Evolutionary conservation across 805 yeast species (phyloP).

Genomic region (Cyberlindnera mycetangii): DNA sequence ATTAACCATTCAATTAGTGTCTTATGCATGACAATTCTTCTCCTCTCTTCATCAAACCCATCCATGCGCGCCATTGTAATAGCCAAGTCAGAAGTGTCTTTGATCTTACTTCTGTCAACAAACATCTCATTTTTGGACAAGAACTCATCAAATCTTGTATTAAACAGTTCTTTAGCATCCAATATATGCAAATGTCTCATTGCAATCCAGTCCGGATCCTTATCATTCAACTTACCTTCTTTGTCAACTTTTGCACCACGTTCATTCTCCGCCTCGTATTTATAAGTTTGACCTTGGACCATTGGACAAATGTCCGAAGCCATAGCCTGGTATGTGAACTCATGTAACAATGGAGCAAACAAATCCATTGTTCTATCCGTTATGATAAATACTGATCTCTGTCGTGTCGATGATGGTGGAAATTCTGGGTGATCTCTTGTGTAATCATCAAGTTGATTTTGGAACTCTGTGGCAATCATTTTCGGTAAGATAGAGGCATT

Average conservation of each 20-base stretch:
- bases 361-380: constrained; percentile 84
- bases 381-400: constrained; percentile 70
- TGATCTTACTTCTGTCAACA: constrained; percentile 63
- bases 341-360: constrained; percentile 82
- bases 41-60: constrained; percentile 66
- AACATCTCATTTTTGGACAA: constrained; percentile 71
- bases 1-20: constrained; percentile 64
- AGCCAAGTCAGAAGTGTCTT: constrained; percentile 66
- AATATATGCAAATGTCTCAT: constrained; percentile 73
- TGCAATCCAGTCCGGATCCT: constrained; percentile 69
- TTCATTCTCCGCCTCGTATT: constrained; percentile 56
- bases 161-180: constrained; percentile 64
- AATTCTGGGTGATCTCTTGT: constrained; percentile 66
- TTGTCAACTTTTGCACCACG: constrained; percentile 41
- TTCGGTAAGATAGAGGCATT: constrained; percentile 61
- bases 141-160: constrained; percentile 58
- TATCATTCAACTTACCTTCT: constrained; percentile 49
- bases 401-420: constrained; percentile 56
- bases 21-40: constrained; percentile 56
- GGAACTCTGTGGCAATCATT: constrained; percentile 71
- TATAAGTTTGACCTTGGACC: constrained; percentile 44
- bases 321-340: constrained; percentile 89
- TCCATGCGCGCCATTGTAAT: constrained; percentile 70
- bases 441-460: constrained; percentile 67
- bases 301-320: constrained; percentile 64